Evolutionary conservation across 2,329 filamentous ascomycete species (phyloP).

Genomic region (Cadophora luteo-olivacea): DNA sequence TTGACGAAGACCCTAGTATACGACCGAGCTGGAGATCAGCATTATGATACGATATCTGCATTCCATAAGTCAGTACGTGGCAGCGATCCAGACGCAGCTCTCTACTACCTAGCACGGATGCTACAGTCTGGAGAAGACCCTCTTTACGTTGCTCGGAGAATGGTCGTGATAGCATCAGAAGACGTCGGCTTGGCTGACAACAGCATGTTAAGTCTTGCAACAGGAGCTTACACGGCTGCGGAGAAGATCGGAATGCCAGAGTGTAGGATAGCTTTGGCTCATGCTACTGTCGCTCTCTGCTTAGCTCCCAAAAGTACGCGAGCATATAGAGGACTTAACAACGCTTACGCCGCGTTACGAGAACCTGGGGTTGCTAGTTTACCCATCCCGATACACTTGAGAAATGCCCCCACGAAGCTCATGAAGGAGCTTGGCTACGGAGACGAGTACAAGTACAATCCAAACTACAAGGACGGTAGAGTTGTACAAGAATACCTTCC

Average conservation of each 20-base stretch:
- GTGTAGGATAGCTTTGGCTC: conserved; percentile 88
- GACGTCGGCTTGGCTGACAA: conserved; percentile 93
- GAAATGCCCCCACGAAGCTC: conserved; percentile 89
- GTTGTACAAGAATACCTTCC: conserved; percentile 94
- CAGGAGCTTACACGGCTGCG: conserved; percentile 82
- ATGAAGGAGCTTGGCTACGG: conserved; percentile 95
- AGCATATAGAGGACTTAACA: conserved; percentile 82
- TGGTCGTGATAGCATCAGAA: conserved; percentile 94
- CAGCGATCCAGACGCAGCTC: conserved; percentile 81
- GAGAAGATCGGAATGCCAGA: conserved; percentile 97
- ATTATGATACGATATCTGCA: conserved; percentile 96
- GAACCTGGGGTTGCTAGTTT: conserved; percentile 85
- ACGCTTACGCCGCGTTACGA: conserved; percentile 76
- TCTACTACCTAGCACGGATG: conserved; percentile 97
- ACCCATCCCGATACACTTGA: conserved; percentile 84
- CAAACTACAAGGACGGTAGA: conserved; percentile 81
- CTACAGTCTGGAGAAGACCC: conserved; percentile 94
- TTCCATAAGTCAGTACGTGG: conserved; percentile 97
- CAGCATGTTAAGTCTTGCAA: conserved; percentile 81
- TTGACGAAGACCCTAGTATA: conserved; percentile 94
- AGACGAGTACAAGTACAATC: conserved; percentile 95
- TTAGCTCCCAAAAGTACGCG: conserved; percentile 86
- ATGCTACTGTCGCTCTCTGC: conserved; percentile 82
- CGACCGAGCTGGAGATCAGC: conserved; percentile 92
- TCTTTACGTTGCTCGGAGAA: conserved; percentile 86